Evolutionary conservation across 352 stramenopile species (phyloP), one percentile per base, ranked within the genome.

Genomic region (Hyaloperonospora brassicae): DNA sequence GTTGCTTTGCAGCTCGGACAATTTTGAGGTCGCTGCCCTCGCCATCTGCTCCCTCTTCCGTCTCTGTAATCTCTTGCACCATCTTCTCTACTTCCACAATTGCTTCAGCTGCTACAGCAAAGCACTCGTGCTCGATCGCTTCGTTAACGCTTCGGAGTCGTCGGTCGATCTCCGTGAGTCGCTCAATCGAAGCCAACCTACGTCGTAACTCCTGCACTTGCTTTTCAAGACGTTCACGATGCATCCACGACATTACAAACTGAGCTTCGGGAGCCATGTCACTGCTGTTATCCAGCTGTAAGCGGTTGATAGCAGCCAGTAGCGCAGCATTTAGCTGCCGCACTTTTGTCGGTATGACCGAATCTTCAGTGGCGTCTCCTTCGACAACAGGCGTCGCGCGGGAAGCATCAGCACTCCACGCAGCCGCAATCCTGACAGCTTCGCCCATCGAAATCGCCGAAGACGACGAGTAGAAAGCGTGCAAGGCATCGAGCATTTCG

Each of bases 111-210:
- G 76, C 76, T 4, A 58, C 55, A n/a, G 82, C 66, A 46, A 87
- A 66, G 17, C 68, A 54, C 12, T 68, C 68, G 5, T 72, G 55
- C 50, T 72, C 68, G 38, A 85, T 70, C 22, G 65, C 62, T 5
- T 59, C 55, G 41, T 90, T 74, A 41, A 82, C 61, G 2, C 76
- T 70, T n/a, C 56, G 51, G 0, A 88, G 38, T 9, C 72, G 44
- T n/a, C 67, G 62, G 45, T 90, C 77, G 13, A 83, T 70, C 51
- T 77, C 62, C 21, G 65, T 86, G 10, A 91, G 63, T n/a, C 84
- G 79, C 61, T 89, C 80, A 17, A 87, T 73, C 12, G 85, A 63
- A 53, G 57, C 35, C 39, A 91, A 56, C 68, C 84, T 84, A n/a
- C 52, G 64, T 25, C 70, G 72, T 1, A 76, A 85, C 49, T 86